phyloP scores from a whole-genome alignment of 768 basidiomycete genomes.

The Lactarius akahatsu region DNA sequence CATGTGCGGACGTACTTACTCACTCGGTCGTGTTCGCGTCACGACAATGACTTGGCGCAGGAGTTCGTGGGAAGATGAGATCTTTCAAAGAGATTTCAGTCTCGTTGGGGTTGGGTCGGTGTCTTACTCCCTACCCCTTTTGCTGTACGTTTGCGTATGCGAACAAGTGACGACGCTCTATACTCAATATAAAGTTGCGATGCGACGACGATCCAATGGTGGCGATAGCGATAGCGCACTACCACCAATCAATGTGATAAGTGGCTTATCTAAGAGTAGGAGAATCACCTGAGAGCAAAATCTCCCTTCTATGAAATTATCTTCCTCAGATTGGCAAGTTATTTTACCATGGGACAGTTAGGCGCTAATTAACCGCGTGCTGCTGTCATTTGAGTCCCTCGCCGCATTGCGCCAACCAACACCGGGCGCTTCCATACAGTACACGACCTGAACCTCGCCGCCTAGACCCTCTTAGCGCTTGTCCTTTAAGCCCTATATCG shows the following conservation, averaged over 20 bases:
- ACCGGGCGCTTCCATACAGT: constrained; percentile 1
- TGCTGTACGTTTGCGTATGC: not conserved
- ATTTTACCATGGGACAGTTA: not conserved
- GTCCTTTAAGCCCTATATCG: not conserved
- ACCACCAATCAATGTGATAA: not conserved
- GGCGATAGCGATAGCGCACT: not conserved
- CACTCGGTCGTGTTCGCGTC: not conserved
- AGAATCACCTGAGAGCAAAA: constrained; percentile 5
- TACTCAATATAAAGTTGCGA: not conserved
- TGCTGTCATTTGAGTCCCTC: not conserved
- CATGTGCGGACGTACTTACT: not conserved
- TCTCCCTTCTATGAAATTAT: not conserved
- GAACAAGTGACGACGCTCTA: not conserved
- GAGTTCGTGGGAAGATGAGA: constrained; percentile 9
- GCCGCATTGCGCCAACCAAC: not conserved
- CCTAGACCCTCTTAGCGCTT: constrained; percentile 1
- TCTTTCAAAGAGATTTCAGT: not conserved
- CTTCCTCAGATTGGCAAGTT: not conserved
- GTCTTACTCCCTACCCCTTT: not conserved
- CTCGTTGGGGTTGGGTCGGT: not conserved
- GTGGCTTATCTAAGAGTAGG: not conserved
- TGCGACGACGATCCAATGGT: not conserved
- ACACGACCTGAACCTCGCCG: constrained; percentile 1
- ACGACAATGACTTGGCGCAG: constrained; percentile 10
- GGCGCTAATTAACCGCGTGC: not conserved